Conservation (phyloP, 352 stramenopile genomes). For the Globisporangium yorkense region DNA sequence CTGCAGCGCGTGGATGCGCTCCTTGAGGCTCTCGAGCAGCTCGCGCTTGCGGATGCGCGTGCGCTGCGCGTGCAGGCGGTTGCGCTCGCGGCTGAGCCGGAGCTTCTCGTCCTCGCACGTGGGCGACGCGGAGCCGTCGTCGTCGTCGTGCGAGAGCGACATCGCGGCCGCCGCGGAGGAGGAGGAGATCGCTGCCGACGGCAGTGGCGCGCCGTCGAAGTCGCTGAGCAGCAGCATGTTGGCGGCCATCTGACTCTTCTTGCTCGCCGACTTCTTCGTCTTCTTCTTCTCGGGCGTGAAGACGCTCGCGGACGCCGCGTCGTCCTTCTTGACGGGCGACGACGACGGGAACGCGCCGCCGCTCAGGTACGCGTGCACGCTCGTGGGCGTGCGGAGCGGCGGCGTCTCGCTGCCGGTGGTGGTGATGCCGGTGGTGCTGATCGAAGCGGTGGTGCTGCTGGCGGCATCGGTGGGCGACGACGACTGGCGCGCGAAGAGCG, state of each 20-base stretch:
- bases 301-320: background rate
- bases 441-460: background rate
- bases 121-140: conserved; percentile 8
- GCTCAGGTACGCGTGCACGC: conserved; percentile 22
- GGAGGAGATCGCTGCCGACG: conserved; percentile 13
- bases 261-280: background rate
- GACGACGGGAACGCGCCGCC: conserved; percentile 35
- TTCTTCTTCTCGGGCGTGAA: background rate
- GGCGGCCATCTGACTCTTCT: conserved; percentile 15
- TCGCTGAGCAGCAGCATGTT: conserved; percentile 36
- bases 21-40: conserved; percentile 67
- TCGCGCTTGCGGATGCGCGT: conserved; percentile 74
- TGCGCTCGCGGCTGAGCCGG: conserved; percentile 66
- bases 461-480: background rate
- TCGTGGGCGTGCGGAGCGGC: conserved; percentile 50
- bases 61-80: conserved; percentile 68
- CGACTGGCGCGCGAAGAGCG: conserved; percentile 29
- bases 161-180: conserved; percentile 11
- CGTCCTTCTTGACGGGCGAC: conserved; percentile 63
- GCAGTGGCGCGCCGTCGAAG: conserved; percentile 14
- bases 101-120: conserved; percentile 56
- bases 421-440: conserved; percentile 23
- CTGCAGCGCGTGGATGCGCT: conserved; percentile 56
- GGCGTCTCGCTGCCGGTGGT: conserved; percentile 34
- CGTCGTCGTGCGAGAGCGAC: background rate